Evolutionary conservation across 805 yeast species (phyloP), one percentile per base, ranked within the genome.

Genomic region (Ogataea nonfermentans): DNA sequence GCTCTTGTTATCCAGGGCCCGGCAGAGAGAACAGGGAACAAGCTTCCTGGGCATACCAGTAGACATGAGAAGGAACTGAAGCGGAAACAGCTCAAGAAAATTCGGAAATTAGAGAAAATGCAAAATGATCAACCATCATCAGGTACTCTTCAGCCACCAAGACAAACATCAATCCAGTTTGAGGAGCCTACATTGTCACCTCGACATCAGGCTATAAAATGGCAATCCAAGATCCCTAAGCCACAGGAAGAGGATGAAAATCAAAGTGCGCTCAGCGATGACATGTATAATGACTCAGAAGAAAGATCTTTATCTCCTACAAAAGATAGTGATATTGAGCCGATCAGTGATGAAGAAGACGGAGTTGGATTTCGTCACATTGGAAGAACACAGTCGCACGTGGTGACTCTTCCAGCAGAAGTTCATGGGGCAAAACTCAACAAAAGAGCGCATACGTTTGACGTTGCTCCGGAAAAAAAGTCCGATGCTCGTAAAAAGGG

Each of bases 1-100:
- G 89, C 91, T 1, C 62, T 88, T 24, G 78, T 82, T 6, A 82
- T 89, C 30, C 74, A 74, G 44, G 81, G 93, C 0, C 96, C 98
- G 1, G 76, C 82, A 13, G 95, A 83, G 51, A 67, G 84, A 44
- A 84, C 73, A 51, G 54, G 63, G 11, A 60, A 56, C 10, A 43
- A 43, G 16, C 32, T 51, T 1, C 52, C 57, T 10, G 56, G 59
- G 6, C 56, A 56, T 34, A 36, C 29, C 12, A 44, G 39, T 19
- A 41, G 47, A n/a, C 47, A 43, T 24, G 44, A 38, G 24, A 39
- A 42, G 14, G 52, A 51, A 34, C 35, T 42, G 16, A 55, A 50
- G 24, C 50, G 57, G 29, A 54, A 41, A 26, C 36, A 52, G 20
- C 43, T 53, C 12, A 56, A 48, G 26, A 46, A 49, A 31, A 37